Percentiles rank a stretch among this genome's conserved stretches.
Evolutionary conservation across 768 basidiomycete genomes (phyloP).

Genomic region (Nevesoporus exiguus): DNA sequence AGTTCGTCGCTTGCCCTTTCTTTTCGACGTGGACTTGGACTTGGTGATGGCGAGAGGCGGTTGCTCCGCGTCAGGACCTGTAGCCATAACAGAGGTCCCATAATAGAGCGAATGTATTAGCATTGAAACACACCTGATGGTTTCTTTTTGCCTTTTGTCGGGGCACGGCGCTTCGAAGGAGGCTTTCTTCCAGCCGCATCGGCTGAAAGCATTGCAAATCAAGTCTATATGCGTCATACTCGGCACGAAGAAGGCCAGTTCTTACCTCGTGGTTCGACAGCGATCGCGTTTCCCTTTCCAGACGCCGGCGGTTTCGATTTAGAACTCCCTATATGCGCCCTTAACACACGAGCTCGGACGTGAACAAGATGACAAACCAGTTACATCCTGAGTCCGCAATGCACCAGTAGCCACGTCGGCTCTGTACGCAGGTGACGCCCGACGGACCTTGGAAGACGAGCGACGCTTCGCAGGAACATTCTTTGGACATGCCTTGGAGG

Average conservation of each 20-base stretch:
- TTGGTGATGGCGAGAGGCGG: not conserved
- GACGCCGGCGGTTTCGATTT: constrained; percentile 8
- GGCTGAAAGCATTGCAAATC: not conserved
- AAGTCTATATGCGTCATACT: not conserved
- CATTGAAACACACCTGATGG: constrained; percentile 3
- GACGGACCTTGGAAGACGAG: constrained; percentile 3
- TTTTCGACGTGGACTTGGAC: constrained; percentile 6
- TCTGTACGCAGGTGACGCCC: not conserved
- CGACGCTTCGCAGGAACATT: not conserved
- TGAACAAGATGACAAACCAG: constrained; percentile 12
- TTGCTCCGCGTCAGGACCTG: constrained; percentile 3
- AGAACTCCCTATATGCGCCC: constrained; percentile 9
- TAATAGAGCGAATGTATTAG: not conserved
- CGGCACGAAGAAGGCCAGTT: not conserved
- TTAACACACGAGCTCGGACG: not conserved
- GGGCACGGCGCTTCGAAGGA: constrained; percentile 16
- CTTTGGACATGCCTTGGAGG: constrained; percentile 30
- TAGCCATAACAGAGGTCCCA: not conserved
- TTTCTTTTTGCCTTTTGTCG: constrained; percentile 14
- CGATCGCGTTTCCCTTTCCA: constrained; percentile 10
- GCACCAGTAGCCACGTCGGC: too few relatives aligned
- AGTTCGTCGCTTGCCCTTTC: constrained; percentile 4
- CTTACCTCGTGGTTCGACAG: constrained; percentile 4
- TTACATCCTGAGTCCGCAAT: not conserved
- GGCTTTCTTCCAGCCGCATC: not conserved